Base-by-base conservation (phyloP, 805 yeast species). In the Ogataea nonfermentans region DNA sequence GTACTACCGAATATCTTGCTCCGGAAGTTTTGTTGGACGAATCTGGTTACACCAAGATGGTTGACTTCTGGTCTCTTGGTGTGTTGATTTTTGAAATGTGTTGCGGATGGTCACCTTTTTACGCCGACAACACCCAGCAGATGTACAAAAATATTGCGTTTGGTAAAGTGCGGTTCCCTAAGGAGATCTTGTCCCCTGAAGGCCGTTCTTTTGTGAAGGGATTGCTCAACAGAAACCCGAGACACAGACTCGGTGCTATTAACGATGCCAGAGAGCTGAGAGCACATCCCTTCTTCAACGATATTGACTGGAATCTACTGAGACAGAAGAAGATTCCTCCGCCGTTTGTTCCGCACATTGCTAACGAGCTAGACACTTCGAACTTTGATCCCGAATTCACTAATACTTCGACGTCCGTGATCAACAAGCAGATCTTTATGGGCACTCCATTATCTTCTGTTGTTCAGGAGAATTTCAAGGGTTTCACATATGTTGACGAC, bases 41-140 rank as follows among this genome's bases (percentile, higher is more conserved):
- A 63, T 77, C 86, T 39, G 99, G 99, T 12, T 93, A 93, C 67
- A 93, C 98, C 26, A 89, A 90, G 65, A 91, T 93, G 98, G 99
- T 93, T 46, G 99, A 93, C 63, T 93, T 93, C 56, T 93, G 99
- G 99, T 90, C 98, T 2, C 69, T 93, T 43, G 99, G 99, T 44
- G 99, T 93, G 17, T 70, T 93, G 43, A 89, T 93, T 32, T 93
- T 93, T 65, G 99, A 93, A 68, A 93, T 93, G 99, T 90, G 98
- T 65, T 93, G 98, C 68, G 99, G 99, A 36, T 93, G 98, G 99
- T 85, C 96, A 4, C 99, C 99, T 40, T 93, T 93, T 63, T 93
- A 88, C 57, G 99, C 98, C 19, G 97, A 91, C 48, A 91, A 88
- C 63, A 89, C 95, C 35, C 98, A 93, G 68, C 96, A 93, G 65